Evolutionary conservation across 495 filamentous ascomycete genomes (phyloP).

Genomic region (Penicillium robsamsonii): DNA sequence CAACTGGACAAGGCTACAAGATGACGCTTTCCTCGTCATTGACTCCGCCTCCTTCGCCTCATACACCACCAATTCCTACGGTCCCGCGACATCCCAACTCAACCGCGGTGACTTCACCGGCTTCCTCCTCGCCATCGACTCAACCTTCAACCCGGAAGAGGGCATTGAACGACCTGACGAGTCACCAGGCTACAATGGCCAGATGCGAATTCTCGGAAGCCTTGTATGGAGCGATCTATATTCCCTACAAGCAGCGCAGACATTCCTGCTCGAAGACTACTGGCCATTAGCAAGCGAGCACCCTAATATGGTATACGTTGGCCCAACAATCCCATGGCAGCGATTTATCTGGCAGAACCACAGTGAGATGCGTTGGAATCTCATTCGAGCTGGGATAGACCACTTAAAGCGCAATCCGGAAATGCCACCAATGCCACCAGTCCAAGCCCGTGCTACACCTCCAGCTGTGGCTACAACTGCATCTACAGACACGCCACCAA

Average conservation of each 20-base stretch:
- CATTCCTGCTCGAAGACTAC: conserved; percentile 17
- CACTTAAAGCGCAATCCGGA: conserved; percentile 7
- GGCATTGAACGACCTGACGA: conserved; percentile 18
- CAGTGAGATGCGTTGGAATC: conserved; percentile 13
- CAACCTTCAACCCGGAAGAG: conserved; percentile 17
- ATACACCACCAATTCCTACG: conserved; percentile 22
- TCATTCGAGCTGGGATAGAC: conserved; percentile 12
- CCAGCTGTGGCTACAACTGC: not conserved
- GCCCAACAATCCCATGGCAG: conserved; percentile 24
- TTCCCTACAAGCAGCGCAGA: conserved; percentile 17
- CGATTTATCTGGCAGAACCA: conserved; percentile 26
- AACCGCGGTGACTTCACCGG: conserved; percentile 21
- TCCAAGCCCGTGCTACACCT: not conserved
- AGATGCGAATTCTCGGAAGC: conserved; percentile 33
- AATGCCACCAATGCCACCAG: not conserved
- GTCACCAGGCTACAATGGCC: conserved; percentile 25
- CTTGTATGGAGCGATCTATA: conserved; percentile 38
- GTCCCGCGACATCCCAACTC: conserved; percentile 10
- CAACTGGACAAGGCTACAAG: conserved; percentile 3
- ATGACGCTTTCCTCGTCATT: conserved; percentile 18
- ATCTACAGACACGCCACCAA: not conserved
- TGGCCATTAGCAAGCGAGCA: conserved; percentile 35
- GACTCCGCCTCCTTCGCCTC: conserved; percentile 27
- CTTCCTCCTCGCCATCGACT: conserved; percentile 32
- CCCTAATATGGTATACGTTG: conserved; percentile 35